Base-by-base conservation (phyloP, 768 basidiomycete genomes). In the Myochromella boudieri region DNA sequence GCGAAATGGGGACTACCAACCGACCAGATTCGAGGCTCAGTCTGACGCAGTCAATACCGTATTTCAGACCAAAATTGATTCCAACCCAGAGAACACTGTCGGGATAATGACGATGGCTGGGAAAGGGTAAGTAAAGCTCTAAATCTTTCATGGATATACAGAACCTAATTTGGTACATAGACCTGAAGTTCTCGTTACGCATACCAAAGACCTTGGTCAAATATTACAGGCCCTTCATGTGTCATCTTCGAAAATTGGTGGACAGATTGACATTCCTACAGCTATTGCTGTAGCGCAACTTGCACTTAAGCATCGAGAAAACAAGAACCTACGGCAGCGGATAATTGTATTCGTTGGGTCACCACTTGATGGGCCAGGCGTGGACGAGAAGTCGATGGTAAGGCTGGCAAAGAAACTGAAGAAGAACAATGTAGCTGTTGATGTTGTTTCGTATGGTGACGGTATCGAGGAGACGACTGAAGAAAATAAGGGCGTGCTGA, bases 51-150 rank as follows among this genome's bases (percentile, higher is more conserved):
- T 95, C 54, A 93, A 81, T 46, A 81, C 85, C 46, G 77, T 97
- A 58, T 94, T 97, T 66, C 85, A 87, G 63, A 84, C 91, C 43
- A 99, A 99, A 78, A 87, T 87, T 56, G 87, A 91, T 63, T 87
- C 92, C 20, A 98, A 99, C 71, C 92, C 95, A 14, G 97, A 99
- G 71, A 97, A 90, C 68, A 93, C 93, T 9, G 95, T 97, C 32
- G 97, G 97, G 4, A 72, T 97, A 32, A 97, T 99, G 95, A 91
- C 92, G 22, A 95, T 95, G 92, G 95, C 93, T 11, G 90, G 92
- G 46, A 97, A 97, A 68, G 86, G 87, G 95, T 95, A 60, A 65
- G 81, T 62, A 12, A 53, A 20, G 6, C 28, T 11, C 40, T 26
- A 12, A 38, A 3, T 33, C 25, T 32, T 6, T 24, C 20, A 8